These are phyloP conservation scores for Cyberlindnera amylophila DNA, from an alignment of 805 yeast genomes.

Conservation along the genomic window DNA sequence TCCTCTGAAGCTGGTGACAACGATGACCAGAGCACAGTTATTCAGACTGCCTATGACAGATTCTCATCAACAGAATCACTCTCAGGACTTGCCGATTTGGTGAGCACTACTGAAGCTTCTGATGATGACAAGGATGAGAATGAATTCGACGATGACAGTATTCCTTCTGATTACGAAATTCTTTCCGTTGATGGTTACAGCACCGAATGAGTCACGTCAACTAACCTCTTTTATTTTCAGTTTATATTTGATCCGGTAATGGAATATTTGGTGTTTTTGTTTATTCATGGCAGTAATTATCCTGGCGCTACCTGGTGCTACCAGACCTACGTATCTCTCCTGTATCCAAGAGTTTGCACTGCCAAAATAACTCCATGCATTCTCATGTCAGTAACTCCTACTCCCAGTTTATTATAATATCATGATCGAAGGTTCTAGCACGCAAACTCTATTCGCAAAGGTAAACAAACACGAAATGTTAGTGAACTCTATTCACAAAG, in stretches of 20 bases:
- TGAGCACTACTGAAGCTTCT: conserved; percentile 5
- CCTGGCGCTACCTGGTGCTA: no score
- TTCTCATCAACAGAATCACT: not conserved
- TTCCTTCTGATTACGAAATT: conserved; percentile 9
- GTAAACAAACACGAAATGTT: no score
- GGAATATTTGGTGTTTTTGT: not conserved
- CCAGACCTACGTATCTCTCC: no score
- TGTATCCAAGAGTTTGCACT: no score
- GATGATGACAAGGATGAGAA: conserved; percentile 1
- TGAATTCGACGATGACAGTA: conserved; percentile 1
- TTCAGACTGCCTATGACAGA: not conserved
- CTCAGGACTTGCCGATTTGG: conserved; percentile 1
- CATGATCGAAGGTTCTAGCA: no score
- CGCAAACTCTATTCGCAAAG: no score
- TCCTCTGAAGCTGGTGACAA: not conserved
- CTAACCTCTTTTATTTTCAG: not conserved
- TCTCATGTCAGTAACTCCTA: no score
- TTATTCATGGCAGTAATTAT: no score
- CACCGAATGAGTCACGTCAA: not conserved
- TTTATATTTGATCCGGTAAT: not conserved
- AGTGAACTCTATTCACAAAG: no score
- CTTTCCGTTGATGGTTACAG: conserved; percentile 7
- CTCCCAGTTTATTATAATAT: no score
- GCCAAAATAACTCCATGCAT: no score
- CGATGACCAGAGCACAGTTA: not conserved